Evolutionary conservation across 345 rosid genomes (phyloP).

Genomic region (Arabidopsis arenosa): DNA sequence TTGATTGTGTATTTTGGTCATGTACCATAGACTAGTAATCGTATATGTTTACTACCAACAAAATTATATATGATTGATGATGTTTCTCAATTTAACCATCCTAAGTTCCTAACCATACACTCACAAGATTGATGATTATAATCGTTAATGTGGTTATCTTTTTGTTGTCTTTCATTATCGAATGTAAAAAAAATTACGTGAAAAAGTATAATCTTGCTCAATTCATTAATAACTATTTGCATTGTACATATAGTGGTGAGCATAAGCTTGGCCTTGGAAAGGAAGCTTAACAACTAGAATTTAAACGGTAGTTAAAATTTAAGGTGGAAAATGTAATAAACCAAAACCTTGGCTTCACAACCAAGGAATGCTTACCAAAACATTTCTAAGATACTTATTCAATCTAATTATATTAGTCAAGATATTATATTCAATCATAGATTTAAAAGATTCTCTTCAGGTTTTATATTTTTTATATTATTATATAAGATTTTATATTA

Average conservation of each 20-base stretch:
- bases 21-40: neutral
- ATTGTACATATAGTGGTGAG: neutral
- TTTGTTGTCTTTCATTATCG: neutral
- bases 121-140: neutral
- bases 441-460: conserved; percentile 2
- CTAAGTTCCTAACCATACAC: neutral
- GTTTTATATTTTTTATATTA: neutral
- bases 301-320: neutral
- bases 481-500: neutral
- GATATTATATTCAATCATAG: neutral
- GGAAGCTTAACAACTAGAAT: neutral
- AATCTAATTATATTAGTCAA: neutral
- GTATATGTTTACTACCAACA: neutral
- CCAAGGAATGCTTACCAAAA: neutral
- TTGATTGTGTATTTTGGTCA: conserved; percentile 21
- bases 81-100: conserved; percentile 2
- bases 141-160: neutral
- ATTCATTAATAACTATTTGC: neutral
- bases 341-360: conserved; percentile 9
- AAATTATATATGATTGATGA: neutral
- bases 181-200: neutral
- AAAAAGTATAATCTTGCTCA: neutral
- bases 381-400: neutral
- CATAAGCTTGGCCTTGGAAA: neutral
- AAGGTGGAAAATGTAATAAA: conserved; percentile 8